Percentiles rank a stretch among this genome's conserved stretches.
phyloP scores from a whole-genome alignment of 495 filamentous ascomycete genomes.

The Rhypophila decipiens region DNA sequence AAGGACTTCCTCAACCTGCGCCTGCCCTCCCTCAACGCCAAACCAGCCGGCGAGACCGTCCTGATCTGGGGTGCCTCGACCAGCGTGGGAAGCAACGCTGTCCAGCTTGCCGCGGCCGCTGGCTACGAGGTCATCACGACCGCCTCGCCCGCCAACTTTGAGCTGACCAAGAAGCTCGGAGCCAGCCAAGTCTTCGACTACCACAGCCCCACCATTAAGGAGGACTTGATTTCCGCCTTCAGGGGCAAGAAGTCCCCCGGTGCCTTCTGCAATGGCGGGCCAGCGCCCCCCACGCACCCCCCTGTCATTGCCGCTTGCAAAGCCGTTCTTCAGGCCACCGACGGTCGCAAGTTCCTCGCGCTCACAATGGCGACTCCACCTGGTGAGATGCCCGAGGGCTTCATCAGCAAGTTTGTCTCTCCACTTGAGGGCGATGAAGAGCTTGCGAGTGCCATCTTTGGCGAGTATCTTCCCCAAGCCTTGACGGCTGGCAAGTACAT shows the following conservation, averaged over 20 bases:
- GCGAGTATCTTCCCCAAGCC: background rate
- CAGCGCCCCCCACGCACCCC: slow-evolving; percentile 1
- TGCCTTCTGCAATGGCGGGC: background rate
- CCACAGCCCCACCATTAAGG: slow-evolving; percentile 26
- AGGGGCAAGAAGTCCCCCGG: slow-evolving; percentile 1
- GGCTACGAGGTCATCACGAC: slow-evolving; percentile 57
- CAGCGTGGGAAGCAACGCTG: slow-evolving; percentile 54
- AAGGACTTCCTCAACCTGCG: slow-evolving; percentile 22
- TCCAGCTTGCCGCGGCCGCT: slow-evolving; percentile 55
- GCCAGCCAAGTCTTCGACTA: slow-evolving; percentile 57
- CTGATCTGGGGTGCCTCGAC: slow-evolving; percentile 56
- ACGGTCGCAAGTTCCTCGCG: background rate
- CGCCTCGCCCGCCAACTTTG: slow-evolving; percentile 47
- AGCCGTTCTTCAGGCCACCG: background rate
- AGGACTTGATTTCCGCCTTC: slow-evolving; percentile 25
- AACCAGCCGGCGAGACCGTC: slow-evolving; percentile 26
- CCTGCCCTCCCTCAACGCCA: slow-evolving; percentile 22
- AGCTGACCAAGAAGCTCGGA: slow-evolving; percentile 46
- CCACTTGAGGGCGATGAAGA: background rate
- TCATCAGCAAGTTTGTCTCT: background rate
- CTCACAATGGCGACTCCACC: background rate
- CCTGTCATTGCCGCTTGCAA: background rate
- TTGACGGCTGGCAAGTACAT: background rate
- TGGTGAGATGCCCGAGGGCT: background rate
- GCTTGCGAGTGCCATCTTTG: background rate